Conservation (phyloP, 2,329 filamentous ascomycete species). For the Trichoderma cornu-damae region DNA sequence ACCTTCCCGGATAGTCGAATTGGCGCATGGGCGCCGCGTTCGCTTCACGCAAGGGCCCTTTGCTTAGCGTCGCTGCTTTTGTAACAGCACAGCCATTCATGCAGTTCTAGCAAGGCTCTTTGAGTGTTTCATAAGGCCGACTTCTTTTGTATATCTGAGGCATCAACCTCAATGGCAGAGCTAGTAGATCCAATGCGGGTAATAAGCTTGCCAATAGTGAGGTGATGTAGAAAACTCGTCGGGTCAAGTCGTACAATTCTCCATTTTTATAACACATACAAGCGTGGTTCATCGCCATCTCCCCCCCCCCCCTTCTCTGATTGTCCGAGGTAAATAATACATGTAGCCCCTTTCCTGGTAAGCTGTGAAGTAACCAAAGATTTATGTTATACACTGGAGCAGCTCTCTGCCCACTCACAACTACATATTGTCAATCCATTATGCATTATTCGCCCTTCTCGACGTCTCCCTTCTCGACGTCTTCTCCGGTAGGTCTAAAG, state of each 20-base stretch:
- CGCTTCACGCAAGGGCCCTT: neutral
- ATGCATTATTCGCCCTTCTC: neutral
- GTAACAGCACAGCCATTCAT: neutral
- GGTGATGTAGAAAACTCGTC: neutral
- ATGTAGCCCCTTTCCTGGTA: neutral
- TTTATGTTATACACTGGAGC: neutral
- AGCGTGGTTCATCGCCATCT: too few species aligned
- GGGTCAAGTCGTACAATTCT: neutral
- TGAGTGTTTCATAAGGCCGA: neutral
- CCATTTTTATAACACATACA: neutral
- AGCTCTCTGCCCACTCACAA: neutral
- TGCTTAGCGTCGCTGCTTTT: neutral
- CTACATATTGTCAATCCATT: neutral
- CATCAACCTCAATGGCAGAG: neutral
- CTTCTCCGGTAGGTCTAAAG: neutral
- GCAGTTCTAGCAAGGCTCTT: neutral
- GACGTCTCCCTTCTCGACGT: neutral
- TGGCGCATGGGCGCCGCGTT: neutral
- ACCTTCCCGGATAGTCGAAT: neutral
- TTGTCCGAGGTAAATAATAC: neutral
- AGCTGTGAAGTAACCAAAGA: neutral
- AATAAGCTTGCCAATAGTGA: neutral
- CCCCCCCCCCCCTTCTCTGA: neutral
- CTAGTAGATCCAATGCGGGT: neutral
- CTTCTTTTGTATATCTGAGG: neutral